Evolutionary conservation across 768 basidiomycete genomes (phyloP), one percentile per base, ranked within the genome.

Genomic region (Boletus coccyginus): DNA sequence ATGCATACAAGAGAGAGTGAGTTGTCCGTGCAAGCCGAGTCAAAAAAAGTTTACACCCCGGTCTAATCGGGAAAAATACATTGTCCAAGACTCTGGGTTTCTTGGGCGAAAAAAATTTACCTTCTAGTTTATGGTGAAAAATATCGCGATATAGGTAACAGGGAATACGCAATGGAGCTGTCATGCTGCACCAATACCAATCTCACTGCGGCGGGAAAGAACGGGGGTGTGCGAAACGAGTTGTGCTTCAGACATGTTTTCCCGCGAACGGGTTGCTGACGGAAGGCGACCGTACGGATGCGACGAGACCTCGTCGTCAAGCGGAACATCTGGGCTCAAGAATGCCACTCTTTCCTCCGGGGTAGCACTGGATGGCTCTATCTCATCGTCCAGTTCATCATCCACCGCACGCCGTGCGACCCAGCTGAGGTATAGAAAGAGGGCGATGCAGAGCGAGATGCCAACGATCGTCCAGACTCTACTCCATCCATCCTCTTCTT

Each of bases 371-470:
- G 64, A 55, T 19, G 66, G 57, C 33, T 71, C 73, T 31, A 41
- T 64, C 33, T 80, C 80, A 55, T 80, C 80, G 5, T 71, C 78
- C 11, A 81, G 73, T 57, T 82, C 81, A 31, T 81, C 80, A 60
- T 83, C 79, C 27, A 86, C 83, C 3, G 83, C 83, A 50, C 80
- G 78, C 14, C 92, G 87, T 40, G 92, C 92, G 56, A 95, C 84
- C 69, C 83, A 78, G 46, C 88, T 84, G 48, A 95, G 79, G 73
- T 95, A 95, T 47, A 92, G 63, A 60, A 94, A 82, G 62, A 94
- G 84, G 38, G 78, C 81, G 56, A 92, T 63, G 68, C 90, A 92
- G 2, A 94, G 79, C 27, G 76, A 63, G 56, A 92, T 81, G 47
- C 92, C 91, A 38, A 75, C 73, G 46, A 85, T 73, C n/a, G 88